Evolutionary conservation across 306 rosid genomes (phyloP).

Genomic region (Arachis hypogaea): DNA sequence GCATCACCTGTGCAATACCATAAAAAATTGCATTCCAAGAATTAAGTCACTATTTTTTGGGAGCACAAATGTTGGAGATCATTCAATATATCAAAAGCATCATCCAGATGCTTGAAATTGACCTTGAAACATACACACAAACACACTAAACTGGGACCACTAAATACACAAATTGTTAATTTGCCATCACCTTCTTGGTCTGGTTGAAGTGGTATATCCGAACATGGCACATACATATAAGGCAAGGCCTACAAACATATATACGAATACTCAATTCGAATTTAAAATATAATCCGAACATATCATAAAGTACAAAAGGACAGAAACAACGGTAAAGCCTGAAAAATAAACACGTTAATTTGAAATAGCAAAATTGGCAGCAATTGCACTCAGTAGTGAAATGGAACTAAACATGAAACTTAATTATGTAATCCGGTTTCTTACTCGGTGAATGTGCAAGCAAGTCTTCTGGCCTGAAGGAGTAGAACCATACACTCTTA

Average conservation of each 20-base stretch:
- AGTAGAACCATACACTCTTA: conserved; percentile 87
- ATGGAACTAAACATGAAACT: conserved; percentile 4
- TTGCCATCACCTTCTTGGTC: conserved; percentile 58
- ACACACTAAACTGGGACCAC: conserved; percentile 6
- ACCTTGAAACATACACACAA: conserved; percentile 20
- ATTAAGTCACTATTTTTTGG: conserved; percentile 2
- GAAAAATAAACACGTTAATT: background rate
- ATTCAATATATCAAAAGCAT: too few species aligned
- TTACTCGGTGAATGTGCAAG: conserved; percentile 86
- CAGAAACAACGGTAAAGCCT: conserved; percentile 12
- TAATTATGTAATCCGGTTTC: background rate
- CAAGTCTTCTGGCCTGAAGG: conserved; percentile 97
- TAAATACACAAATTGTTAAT: conserved; percentile 13
- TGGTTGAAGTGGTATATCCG: conserved; percentile 60
- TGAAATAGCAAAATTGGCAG: conserved; percentile 8
- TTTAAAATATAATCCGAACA: background rate
- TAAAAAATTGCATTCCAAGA: background rate
- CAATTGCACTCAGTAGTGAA: background rate
- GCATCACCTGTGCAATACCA: conserved; percentile 60
- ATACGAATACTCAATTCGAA: conserved; percentile 24
- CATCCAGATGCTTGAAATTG: conserved; percentile 19
- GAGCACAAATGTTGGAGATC: conserved; percentile 8
- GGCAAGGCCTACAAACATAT: conserved; percentile 72
- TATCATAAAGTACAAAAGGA: background rate
- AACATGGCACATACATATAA: conserved; percentile 77